These are phyloP conservation scores for Triticum dicoccoides DNA, from an alignment of 176 grass and related monocot genomes.

Conservation along the genomic window DNA sequence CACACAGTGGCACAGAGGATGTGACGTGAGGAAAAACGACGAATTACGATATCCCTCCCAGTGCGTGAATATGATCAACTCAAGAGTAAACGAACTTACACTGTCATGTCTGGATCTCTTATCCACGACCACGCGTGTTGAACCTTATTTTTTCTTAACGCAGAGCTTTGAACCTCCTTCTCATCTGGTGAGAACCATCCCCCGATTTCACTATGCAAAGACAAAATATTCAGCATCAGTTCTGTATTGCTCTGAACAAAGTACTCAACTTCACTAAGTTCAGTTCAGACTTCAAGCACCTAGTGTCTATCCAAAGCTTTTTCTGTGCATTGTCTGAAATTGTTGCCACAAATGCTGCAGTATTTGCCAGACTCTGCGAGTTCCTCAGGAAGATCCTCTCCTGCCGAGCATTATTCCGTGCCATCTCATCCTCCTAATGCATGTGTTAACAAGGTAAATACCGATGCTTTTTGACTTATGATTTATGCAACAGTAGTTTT, in stretches of 20 bases:
- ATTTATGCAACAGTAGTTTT: background rate
- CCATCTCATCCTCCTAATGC: constrained; percentile 38
- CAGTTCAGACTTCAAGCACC: constrained; percentile 26
- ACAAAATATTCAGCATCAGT: background rate
- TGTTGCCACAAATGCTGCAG: background rate
- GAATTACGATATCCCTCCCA: background rate
- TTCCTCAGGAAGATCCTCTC: constrained; percentile 45
- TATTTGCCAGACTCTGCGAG: background rate
- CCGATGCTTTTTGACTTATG: background rate
- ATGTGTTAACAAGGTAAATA: background rate
- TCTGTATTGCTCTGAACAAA: background rate
- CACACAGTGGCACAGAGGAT: background rate
- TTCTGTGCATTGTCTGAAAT: background rate
- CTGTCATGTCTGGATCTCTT: constrained; percentile 14
- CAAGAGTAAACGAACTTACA: background rate
- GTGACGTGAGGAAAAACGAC: too few species aligned
- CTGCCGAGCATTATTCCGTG: constrained; percentile 22
- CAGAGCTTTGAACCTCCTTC: background rate
- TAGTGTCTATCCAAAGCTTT: constrained; percentile 1
- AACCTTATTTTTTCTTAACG: background rate
- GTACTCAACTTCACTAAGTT: too few species aligned
- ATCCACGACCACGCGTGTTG: background rate
- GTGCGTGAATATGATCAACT: background rate
- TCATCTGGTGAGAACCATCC: constrained; percentile 27
- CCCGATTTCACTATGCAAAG: constrained; percentile 22